Base-by-base conservation (phyloP, 371 early-diverging fungal species). In the Sporodiniella umbellata region DNA sequence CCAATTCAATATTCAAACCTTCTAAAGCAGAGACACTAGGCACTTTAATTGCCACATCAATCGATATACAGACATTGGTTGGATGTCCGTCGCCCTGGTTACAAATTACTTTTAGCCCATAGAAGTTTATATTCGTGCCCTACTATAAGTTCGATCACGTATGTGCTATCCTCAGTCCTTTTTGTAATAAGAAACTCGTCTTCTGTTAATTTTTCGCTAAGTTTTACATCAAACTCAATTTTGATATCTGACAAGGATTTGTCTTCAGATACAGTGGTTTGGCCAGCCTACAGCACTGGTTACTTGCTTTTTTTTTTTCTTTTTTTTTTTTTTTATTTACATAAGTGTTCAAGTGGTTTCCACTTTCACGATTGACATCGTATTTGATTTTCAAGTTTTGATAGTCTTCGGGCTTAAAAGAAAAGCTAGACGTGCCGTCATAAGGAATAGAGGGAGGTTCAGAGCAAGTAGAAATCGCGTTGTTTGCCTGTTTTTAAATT, bases 401-500 rank as follows among this genome's bases (percentile, higher is more conserved):
- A 17, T 46, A 54, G 4, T 24, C 4, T 24, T 30, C 8, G 23
- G 38, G 33, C 15, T 54, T 18, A 14, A 47, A 47, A 14, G 45
- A 23, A 14, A 54, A 54, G 17, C 31, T 22, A 12, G 47, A 47
- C 11, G 12, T 17, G 11, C 54, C 54, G 15, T 22, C 14, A 8
- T 33, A 54, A 14, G 54, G 54, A 33, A 54, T 54, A 2, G 23
- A 7, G 14, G 54, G 54, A 14, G 15, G 6, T 15, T 1, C 11
- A n/a, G 0, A 17, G 17, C 37, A 37, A 4, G 37, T 2, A 31
- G 11, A 11, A 8, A 31, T 11, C 14, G 2, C 1, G 33, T 31
- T 14, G 14, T n/a, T n/a, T n/a, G n/a, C n/a, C n/a, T n/a, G n/a
- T n/a, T n/a, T n/a, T n/a, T n/a, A n/a, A n/a, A n/a, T n/a, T n/a